Evolutionary conservation across 169 alveolate genomes (phyloP), one percentile per base, ranked within the genome.

Genomic region (Plasmodium vivax): DNA sequence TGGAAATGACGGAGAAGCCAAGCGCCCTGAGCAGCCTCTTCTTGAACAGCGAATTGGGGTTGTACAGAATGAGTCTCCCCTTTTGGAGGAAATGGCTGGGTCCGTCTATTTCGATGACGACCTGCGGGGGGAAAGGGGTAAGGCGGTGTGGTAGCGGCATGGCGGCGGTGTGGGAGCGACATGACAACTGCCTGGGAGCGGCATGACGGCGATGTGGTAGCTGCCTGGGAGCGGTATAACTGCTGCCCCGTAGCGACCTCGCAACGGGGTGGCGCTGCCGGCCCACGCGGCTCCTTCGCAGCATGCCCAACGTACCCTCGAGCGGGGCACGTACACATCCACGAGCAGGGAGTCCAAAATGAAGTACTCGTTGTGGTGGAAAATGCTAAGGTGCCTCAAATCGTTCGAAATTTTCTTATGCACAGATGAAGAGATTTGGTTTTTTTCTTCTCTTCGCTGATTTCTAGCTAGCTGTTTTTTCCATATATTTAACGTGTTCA

Each of bases 381-480:
- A 87, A 23, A 87, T 75, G 8, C 32, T 32, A 34, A 87, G 47
- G 72, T 79, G 77, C 68, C 45, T 87, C 71, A 87, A 79, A 45
- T 87, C 93, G 56, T 75, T 56, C 12, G 93, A 87, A 19, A 87
- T 75, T 75, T 87, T 87, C 81, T 77, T 87, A 87, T 87, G 93
- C 3, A 77, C 93, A 47, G 93, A 87, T 9, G 93, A 87, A 8
- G 93, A 87, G 34, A 87, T 54, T 34, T 54, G 80, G n/a, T 75
- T 75, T 51, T 87, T 87, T 56, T 87, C 87, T 47, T 87, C 93
- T 87, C 68, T 87, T 32, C 93, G 77, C 41, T 87, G 93, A 87
- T 87, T 87, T 75, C 93, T 75, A 19, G 93, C 93, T 47, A 87
- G 72, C 47, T 87, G 93, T 74, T 87, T 87, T 87, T 75, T 87